Percentiles rank a stretch among this genome's conserved stretches.
phyloP scores from a whole-genome alignment of 306 rosid species.

The Aeschynomene evenia region DNA sequence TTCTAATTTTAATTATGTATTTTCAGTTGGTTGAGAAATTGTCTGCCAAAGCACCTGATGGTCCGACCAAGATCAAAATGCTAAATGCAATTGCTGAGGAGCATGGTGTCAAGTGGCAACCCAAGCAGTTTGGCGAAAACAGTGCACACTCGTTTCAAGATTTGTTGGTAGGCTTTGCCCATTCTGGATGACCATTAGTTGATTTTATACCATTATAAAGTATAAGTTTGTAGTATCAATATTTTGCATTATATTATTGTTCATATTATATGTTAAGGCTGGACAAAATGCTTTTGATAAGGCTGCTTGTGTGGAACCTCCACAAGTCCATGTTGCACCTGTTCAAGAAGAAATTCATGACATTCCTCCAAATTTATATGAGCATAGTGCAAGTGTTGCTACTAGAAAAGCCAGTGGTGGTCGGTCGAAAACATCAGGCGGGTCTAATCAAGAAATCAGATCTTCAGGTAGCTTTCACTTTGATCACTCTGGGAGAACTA shows the following conservation, averaged over 20 bases:
- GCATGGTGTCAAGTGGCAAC: conserved; percentile 88
- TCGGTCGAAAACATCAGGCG: conserved; percentile 37
- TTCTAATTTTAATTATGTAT: conserved; percentile 29
- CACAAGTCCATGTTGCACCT: conserved; percentile 46
- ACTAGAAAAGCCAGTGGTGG: conserved; percentile 31
- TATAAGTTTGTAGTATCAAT: background rate
- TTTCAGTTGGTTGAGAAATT: conserved; percentile 90
- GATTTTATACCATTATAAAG: conserved; percentile 14
- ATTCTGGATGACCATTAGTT: conserved; percentile 5
- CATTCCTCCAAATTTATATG: conserved; percentile 30
- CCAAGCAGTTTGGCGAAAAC: conserved; percentile 59
- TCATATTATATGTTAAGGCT: conserved; percentile 43
- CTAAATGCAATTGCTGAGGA: conserved; percentile 83
- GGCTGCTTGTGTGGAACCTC: conserved; percentile 51
- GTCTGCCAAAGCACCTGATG: conserved; percentile 92
- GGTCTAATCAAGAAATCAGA: conserved; percentile 43
- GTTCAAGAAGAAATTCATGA: conserved; percentile 43
- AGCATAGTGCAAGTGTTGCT: conserved; percentile 41
- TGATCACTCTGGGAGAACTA: background rate
- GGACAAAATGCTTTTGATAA: conserved; percentile 63
- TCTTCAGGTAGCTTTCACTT: conserved; percentile 48
- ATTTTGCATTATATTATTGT: conserved; percentile 3
- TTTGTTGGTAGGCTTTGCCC: conserved; percentile 54
- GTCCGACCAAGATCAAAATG: conserved; percentile 74
- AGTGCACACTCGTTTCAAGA: conserved; percentile 56